Base-by-base conservation (phyloP, 1,139 yeast genomes). In the Spathaspora sp. region DNA sequence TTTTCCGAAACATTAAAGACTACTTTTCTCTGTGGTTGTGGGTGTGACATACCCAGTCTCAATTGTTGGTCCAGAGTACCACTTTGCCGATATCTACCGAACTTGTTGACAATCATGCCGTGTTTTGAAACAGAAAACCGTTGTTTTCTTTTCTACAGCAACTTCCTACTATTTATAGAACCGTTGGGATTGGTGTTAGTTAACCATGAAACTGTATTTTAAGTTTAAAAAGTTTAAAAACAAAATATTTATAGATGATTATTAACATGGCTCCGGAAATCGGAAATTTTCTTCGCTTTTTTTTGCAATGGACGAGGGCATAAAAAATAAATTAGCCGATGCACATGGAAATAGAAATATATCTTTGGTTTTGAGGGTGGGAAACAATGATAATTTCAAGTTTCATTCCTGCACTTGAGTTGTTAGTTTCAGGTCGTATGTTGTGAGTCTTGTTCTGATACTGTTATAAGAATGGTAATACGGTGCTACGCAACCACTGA, bases 1-100 rank as follows among this genome's bases (percentile, higher is more conserved):
- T 88, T 89, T 49, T 88, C 89, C 39, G 95, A 85, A 23, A 93
- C 95, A 60, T 90, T 89, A 71, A 91, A 91, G 16, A 91, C 79
- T 45, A 87, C 80, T 51, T 81, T 80, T 47, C 86, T 33, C 18
- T n/a, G 44, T 4, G 31, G 37, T 37, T 33, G 23, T 16, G 15
- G 6, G 10, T 18, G 23, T 2, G 7, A 11, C 17, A 9, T 11
- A 3, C 17, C 9, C 13, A 13, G 8, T 36, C 18, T 10, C n/a
- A n/a, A 8, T 26, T 16, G 15, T 23, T 15, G 26, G n/a, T 42
- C 24, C 41, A 13, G 4, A 26, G 7, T 34, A 11, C 3, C 26
- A 23, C 5, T 31, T 31, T 31, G 36, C 8, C 9, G 17, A 31
- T 31, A 31, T 6, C 36, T 13, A 31, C 10, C 15, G 36, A 31